phyloP scores from a whole-genome alignment of 768 basidiomycete genomes.

The Heimioporus sp. region DNA sequence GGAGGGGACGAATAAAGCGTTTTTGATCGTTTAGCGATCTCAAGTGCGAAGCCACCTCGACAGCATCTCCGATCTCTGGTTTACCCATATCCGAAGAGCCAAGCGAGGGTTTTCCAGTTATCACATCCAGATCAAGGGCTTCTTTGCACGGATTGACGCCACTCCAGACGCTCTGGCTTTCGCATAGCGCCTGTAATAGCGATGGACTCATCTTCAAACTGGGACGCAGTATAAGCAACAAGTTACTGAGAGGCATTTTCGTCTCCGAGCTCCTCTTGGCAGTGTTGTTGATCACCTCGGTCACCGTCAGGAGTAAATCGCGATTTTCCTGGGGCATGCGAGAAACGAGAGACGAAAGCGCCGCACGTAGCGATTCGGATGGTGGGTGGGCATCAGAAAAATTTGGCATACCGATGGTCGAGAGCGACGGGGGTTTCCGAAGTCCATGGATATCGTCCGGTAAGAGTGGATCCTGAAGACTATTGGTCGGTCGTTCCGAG shows the following conservation, averaged over 20 bases:
- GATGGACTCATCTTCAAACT: constrained; percentile 78
- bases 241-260: constrained; percentile 90
- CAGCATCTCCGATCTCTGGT: not conserved
- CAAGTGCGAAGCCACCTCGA: not conserved
- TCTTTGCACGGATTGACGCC: constrained; percentile 15
- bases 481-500: constrained; percentile 43
- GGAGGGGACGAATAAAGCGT: constrained; percentile 23
- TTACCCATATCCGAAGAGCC: not conserved
- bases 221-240: constrained; percentile 86
- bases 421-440: constrained; percentile 77
- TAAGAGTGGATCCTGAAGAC: constrained; percentile 30
- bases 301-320: constrained; percentile 80
- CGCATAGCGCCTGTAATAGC: constrained; percentile 69
- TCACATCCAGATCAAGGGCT: not conserved
- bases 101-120: not conserved
- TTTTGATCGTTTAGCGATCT: constrained; percentile 11
- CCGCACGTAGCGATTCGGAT: constrained; percentile 54
- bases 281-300: constrained; percentile 76
- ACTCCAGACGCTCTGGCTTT: constrained; percentile 67
- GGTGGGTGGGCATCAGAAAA: constrained; percentile 60
- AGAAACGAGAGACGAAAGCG: constrained; percentile 60
- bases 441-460: constrained; percentile 40
- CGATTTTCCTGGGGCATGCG: constrained; percentile 78
- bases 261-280: constrained; percentile 67
- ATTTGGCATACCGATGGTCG: constrained; percentile 72